Conservation (phyloP, 352 stramenopile species). For the Phytophthora citricola region DNA sequence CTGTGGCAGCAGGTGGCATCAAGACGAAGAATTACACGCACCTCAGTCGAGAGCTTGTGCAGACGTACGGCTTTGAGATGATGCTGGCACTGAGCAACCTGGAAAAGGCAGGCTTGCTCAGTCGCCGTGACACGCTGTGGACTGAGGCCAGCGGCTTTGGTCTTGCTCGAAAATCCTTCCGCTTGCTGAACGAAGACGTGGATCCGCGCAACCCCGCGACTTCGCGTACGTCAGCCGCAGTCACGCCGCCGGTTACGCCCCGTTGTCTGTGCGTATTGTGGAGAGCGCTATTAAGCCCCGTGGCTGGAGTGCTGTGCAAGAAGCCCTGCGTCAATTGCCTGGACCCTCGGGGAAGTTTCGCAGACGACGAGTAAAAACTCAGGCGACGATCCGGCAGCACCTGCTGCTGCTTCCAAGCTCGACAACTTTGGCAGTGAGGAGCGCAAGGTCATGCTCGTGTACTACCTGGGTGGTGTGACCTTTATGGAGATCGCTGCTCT, state of each 20-base stretch:
- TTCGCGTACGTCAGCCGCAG: slow-evolving; percentile 92
- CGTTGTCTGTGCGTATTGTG: slow-evolving; percentile 93
- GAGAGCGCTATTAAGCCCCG: slow-evolving; percentile 86
- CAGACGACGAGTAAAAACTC: slow-evolving; percentile 56
- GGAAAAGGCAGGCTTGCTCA: slow-evolving; percentile 93
- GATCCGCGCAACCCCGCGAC: slow-evolving; percentile 94
- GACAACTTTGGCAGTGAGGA: slow-evolving; percentile 80
- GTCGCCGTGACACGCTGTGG: slow-evolving; percentile 90
- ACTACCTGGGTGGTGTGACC: slow-evolving; percentile 96
- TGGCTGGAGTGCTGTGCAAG: slow-evolving; percentile 80
- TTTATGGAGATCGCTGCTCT: slow-evolving; percentile 98
- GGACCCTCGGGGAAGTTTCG: slow-evolving; percentile 78
- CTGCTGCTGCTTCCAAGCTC: slow-evolving; percentile 51
- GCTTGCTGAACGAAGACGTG: slow-evolving; percentile 96
- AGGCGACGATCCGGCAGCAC: slow-evolving; percentile 44
- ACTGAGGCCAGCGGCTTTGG: slow-evolving; percentile 85
- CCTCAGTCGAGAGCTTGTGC: slow-evolving; percentile 93
- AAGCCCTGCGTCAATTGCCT: slow-evolving; percentile 85
- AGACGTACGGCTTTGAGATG: slow-evolving; percentile 98
- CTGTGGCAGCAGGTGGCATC: slow-evolving; percentile 92
- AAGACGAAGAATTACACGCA: slow-evolving; percentile 95
- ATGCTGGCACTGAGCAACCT: slow-evolving; percentile 93
- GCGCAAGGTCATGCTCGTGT: slow-evolving; percentile 95
- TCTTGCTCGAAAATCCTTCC: slow-evolving; percentile 89
- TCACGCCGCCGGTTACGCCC: slow-evolving; percentile 92